These are phyloP conservation scores for Tolypocladium endophyticum DNA, from an alignment of 2,329 filamentous ascomycete species.

Conservation along the genomic window DNA sequence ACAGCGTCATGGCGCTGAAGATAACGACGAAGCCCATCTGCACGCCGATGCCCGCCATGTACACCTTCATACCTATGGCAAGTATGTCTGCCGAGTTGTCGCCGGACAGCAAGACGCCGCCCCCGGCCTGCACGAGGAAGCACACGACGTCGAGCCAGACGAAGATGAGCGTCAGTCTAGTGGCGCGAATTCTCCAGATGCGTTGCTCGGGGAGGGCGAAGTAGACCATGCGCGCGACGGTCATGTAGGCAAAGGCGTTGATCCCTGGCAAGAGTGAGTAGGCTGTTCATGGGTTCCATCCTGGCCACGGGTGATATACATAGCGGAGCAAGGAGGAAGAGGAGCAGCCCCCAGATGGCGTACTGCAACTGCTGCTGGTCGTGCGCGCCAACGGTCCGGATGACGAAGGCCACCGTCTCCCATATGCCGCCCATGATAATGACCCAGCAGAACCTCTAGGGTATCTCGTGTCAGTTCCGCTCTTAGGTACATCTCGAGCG, in stretches of 20 bases:
- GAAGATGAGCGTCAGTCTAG: slow-evolving; percentile 31
- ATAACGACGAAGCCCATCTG: slow-evolving; percentile 26
- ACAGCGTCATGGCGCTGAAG: slow-evolving; percentile 22
- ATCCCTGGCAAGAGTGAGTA: slow-evolving; percentile 18
- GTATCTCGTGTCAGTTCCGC: neutral
- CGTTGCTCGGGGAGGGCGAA: slow-evolving; percentile 25
- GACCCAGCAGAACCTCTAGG: slow-evolving; percentile 22
- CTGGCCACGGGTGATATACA: slow-evolving; percentile 13
- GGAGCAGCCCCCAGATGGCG: slow-evolving; percentile 18
- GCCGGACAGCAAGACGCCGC: slow-evolving; percentile 25
- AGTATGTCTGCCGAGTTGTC: slow-evolving; percentile 11
- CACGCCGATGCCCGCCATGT: slow-evolving; percentile 25
- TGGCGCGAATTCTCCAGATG: slow-evolving; percentile 22
- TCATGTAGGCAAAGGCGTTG: slow-evolving; percentile 35
- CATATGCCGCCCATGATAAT: slow-evolving; percentile 26
- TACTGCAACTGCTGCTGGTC: slow-evolving; percentile 26
- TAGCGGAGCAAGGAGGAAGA: slow-evolving; percentile 30
- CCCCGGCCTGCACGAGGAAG: slow-evolving; percentile 33
- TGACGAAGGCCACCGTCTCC: slow-evolving; percentile 27
- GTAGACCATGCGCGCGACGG: slow-evolving; percentile 27
- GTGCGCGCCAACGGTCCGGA: slow-evolving; percentile 22
- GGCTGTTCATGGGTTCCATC: neutral
- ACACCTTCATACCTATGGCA: slow-evolving; percentile 25
- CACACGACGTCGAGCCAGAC: slow-evolving; percentile 36
- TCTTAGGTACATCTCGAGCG: neutral